Evolutionary conservation across 768 basidiomycete species (phyloP).

Genomic region (Trametes coccinea): DNA sequence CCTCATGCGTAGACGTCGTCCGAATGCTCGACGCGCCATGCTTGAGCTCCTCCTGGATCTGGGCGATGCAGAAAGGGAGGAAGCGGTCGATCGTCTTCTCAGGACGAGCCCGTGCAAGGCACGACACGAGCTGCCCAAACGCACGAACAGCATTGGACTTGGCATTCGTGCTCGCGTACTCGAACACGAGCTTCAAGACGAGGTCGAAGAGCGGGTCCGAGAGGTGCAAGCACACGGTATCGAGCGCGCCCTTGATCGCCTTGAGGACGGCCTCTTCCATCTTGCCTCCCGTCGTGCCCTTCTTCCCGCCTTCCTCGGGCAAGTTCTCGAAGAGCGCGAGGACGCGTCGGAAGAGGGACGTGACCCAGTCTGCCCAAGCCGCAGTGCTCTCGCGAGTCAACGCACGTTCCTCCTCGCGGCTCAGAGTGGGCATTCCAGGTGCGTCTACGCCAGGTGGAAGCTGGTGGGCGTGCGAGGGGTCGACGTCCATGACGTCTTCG

Average conservation of each 20-base stretch:
- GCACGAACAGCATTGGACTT: conserved; percentile 91
- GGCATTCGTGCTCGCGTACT: conserved; percentile 87
- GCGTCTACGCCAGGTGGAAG: conserved; percentile 55
- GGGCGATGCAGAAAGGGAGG: conserved; percentile 69
- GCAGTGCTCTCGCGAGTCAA: conserved; percentile 78
- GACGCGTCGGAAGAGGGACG: conserved; percentile 73
- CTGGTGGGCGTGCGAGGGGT: conserved; percentile 45
- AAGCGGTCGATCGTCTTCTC: conserved; percentile 78
- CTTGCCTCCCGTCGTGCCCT: conserved; percentile 84
- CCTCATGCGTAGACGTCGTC: conserved; percentile 73
- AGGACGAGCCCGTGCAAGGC: conserved; percentile 78
- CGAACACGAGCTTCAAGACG: conserved; percentile 78
- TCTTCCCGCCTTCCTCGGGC: conserved; percentile 91
- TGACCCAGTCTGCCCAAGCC: conserved; percentile 82
- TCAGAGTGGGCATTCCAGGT: conserved; percentile 44
- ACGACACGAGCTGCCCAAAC: conserved; percentile 84
- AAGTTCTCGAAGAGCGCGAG: conserved; percentile 87
- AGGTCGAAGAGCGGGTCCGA: conserved; percentile 81
- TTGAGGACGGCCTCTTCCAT: conserved; percentile 76
- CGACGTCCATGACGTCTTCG: conserved; percentile 56
- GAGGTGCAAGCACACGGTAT: conserved; percentile 79
- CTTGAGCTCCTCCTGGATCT: conserved; percentile 83
- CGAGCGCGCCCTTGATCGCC: conserved; percentile 76
- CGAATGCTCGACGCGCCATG: conserved; percentile 87
- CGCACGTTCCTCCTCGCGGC: conserved; percentile 66